phyloP scores from a whole-genome alignment of 164 flowering plant genomes.

The Taxillus chinensis region DNA sequence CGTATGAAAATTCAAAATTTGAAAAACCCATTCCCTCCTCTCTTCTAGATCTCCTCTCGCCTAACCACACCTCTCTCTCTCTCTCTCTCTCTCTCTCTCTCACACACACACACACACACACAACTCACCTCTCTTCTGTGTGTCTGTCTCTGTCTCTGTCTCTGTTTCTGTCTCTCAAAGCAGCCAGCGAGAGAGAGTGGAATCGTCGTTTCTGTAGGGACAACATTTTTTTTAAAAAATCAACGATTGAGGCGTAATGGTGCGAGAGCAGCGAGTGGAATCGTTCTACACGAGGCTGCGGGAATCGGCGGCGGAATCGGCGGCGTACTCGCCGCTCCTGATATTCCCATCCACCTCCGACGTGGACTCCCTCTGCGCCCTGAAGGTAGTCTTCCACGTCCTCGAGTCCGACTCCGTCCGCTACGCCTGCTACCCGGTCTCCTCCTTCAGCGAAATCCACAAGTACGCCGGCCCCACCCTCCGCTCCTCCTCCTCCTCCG shows the following conservation, averaged over 20 bases:
- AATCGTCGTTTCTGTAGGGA: too few species aligned
- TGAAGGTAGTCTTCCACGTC: conserved; percentile 55
- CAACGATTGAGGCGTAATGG: conserved; percentile 33
- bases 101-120: too few species aligned
- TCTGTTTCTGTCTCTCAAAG: too few species aligned
- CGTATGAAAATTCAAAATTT: too few species aligned
- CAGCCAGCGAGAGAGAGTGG: too few species aligned
- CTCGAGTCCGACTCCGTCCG: conserved; percentile 69
- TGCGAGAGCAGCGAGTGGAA: conserved; percentile 57
- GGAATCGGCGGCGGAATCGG: conserved; percentile 41
- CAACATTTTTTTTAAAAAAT: too few species aligned
- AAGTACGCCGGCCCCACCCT: conserved; percentile 43
- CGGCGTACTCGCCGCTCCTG: conserved; percentile 44
- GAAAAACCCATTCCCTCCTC: too few species aligned
- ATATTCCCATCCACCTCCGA: conserved; percentile 88
- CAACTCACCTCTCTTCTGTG: too few species aligned
- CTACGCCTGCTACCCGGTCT: conserved; percentile 80
- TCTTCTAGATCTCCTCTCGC: too few species aligned
- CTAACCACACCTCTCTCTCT: too few species aligned
- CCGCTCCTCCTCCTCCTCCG: conserved; percentile 13
- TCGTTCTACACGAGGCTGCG: conserved; percentile 62
- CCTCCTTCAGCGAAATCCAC: conserved; percentile 68
- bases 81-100: too few species aligned
- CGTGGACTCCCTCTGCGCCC: conserved; percentile 78
- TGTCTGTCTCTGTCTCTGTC: too few species aligned